Percentiles rank a stretch among this genome's conserved stretches.
These are phyloP conservation scores for Crotalaria pallida DNA, from an alignment of 306 rosid species.

Conservation along the genomic window DNA sequence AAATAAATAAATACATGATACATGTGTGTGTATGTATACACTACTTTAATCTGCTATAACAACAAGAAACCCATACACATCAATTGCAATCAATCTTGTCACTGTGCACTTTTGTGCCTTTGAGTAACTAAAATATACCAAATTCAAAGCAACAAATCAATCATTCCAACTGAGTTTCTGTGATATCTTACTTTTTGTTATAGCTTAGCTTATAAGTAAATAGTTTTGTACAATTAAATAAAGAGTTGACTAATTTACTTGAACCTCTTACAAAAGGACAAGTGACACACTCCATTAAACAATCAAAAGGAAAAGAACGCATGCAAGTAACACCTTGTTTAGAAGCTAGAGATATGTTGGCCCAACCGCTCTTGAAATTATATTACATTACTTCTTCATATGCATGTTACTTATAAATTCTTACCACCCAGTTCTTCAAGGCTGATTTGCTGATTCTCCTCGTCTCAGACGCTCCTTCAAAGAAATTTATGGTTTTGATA, in stretches of 20 bases:
- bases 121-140: background rate
- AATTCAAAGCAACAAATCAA: background rate
- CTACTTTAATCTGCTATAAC: background rate
- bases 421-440: slow-evolving; percentile 92
- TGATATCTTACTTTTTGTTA: background rate
- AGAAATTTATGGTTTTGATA: slow-evolving; percentile 55
- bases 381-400: too few species aligned
- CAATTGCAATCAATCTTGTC: background rate
- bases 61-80: too few species aligned
- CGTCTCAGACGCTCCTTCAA: slow-evolving; percentile 67
- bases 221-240: background rate
- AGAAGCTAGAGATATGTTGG: background rate
- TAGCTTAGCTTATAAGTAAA: background rate
- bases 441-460: slow-evolving; percentile 62
- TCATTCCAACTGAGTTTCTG: background rate
- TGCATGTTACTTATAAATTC: slow-evolving; percentile 22
- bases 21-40: too few species aligned
- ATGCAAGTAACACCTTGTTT: background rate
- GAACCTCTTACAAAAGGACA: background rate
- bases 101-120: background rate
- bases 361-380: background rate
- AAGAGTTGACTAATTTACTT: background rate
- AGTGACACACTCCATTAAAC: background rate
- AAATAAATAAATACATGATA: background rate
- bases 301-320: background rate